Evolutionary conservation across 2,329 filamentous ascomycete genomes (phyloP).

Genomic region (Aspergillus pseudoviridinutans): DNA sequence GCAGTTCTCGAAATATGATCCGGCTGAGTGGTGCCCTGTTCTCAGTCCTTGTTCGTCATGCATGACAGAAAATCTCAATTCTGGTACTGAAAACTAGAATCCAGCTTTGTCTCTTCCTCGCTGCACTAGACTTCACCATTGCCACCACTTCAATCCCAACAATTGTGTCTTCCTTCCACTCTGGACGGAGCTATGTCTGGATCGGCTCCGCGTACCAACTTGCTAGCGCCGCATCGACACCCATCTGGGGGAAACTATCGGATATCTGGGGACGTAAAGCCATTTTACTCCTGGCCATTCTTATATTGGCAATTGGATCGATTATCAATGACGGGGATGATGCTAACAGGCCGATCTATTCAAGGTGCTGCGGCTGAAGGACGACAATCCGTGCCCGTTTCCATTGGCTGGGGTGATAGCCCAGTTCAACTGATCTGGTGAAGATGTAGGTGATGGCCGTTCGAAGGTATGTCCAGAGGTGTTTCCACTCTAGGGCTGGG

Average conservation of each 20-base stretch:
- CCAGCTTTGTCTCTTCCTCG: constrained; percentile 13
- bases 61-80: no score
- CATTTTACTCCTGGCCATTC: constrained; percentile 22
- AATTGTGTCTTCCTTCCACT: constrained; percentile 56
- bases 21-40: no score
- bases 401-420: no score
- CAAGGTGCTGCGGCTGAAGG: constrained; percentile 51
- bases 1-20: no score
- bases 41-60: no score
- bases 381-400: no score
- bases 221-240: constrained; percentile 59
- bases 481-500: no score
- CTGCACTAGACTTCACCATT: constrained; percentile 43
- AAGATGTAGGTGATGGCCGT: no score
- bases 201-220: constrained; percentile 68
- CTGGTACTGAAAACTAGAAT: no score
- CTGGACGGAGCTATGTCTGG: constrained; percentile 67
- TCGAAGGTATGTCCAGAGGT: no score
- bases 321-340: constrained; percentile 44
- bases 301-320: constrained; percentile 43
- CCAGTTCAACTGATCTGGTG: no score
- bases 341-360: constrained; percentile 47
- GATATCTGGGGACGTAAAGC: constrained; percentile 55
- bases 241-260: constrained; percentile 60
- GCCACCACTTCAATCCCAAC: constrained; percentile 56